These are phyloP conservation scores for Epithemia pelagica DNA, from an alignment of 108 stramenopile species.

Conservation along the genomic window DNA sequence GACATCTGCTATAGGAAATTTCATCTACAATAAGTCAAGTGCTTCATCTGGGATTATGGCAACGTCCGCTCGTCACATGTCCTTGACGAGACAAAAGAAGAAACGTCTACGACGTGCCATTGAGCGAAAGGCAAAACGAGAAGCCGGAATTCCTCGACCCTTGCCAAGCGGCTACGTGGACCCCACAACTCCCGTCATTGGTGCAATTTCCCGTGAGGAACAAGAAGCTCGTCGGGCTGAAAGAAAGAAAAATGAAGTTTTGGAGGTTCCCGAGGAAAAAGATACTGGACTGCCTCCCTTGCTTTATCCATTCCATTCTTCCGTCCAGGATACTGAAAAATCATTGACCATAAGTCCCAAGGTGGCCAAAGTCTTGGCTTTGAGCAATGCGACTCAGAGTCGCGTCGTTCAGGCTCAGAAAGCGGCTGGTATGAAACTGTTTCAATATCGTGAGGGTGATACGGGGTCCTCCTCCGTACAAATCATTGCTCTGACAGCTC, in stretches of 20 bases:
- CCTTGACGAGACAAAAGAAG: not conserved
- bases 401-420: slow-evolving; percentile 79
- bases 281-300: slow-evolving; percentile 20
- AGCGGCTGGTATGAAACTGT: slow-evolving; percentile 78
- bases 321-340: slow-evolving; percentile 14
- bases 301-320: slow-evolving; percentile 5
- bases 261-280: slow-evolving; percentile 7
- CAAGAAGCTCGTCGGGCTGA: slow-evolving; percentile 2
- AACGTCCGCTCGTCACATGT: too few species aligned
- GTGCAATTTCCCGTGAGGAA: not conserved
- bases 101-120: not conserved
- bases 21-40: too few species aligned
- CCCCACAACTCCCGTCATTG: not conserved
- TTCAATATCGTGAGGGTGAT: slow-evolving; percentile 81
- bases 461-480: slow-evolving; percentile 63
- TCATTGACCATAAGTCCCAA: slow-evolving; percentile 61
- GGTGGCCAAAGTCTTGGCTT: slow-evolving; percentile 40
- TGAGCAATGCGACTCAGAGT: slow-evolving; percentile 69
- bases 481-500: slow-evolving; percentile 76
- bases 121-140: not conserved
- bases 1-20: too few species aligned
- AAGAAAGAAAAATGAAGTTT: not conserved
- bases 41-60: too few species aligned
- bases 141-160: not conserved
- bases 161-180: not conserved